Evolutionary conservation across 2,329 filamentous ascomycete species (phyloP), one percentile per base, ranked within the genome.

Genomic region (Alternaria sp.): DNA sequence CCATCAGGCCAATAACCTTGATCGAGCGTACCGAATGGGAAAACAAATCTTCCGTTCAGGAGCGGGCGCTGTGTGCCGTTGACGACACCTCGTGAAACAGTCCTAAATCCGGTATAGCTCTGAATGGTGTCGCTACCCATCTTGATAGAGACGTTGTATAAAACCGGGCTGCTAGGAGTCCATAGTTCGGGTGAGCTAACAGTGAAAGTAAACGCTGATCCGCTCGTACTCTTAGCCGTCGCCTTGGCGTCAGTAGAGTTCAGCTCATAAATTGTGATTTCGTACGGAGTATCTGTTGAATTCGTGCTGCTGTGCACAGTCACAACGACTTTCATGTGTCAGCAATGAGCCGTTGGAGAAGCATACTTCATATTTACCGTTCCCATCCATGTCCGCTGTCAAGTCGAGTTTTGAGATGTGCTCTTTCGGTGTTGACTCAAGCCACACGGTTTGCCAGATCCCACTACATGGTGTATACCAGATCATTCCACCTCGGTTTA

Each of bases 391-490:
- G 31, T 70, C 71, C 0, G 87, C 88, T 26, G 81, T 74, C 14
- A 91, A 68, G 61, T 90, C 85, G 2, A 91, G 76, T 39, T 83
- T 80, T 0, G 83, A 84, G 54, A 91, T 84, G 64, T 87, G 79
- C 49, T 84, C 81, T 0, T 76, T 61, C 0, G 88, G 85, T 0
- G 84, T 86, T n/a, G 84, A 81, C 70, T 90, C 86, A 2, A 92
- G 77, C 89, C 89, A 92, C 0, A 91, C 89, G 17, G 83, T 83
- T 70, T 91, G 89, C 89, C 89, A 92, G 62, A 92, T 91, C 5
- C 89, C 89, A 33, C 86, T 88, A 71, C 88, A 91, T 0, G 89
- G 86, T 0, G 86, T 86, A 72, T 91, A 91, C 73, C 89, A 91
- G 59, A 91, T 91, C 65, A 69, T 71, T 65, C 87, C 85, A 10